Conservation (phyloP, 192 early-diverging fungal species). For the Rhizoclosmatium globosum region DNA sequence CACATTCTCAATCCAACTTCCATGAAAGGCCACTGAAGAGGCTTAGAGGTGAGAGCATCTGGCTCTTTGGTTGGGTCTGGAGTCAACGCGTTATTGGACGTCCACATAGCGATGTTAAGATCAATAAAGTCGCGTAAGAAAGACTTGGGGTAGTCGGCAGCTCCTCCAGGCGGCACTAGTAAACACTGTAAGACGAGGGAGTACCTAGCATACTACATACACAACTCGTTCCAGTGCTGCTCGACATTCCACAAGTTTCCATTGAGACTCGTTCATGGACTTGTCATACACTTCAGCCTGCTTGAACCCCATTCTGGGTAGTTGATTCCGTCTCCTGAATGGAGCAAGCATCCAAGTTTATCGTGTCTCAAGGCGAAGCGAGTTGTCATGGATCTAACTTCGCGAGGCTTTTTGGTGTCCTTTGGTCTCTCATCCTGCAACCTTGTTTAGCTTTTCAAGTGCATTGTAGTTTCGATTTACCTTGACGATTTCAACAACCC, state of each 20-base stretch:
- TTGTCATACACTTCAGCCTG: constrained; percentile 91
- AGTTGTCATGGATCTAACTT: constrained; percentile 79
- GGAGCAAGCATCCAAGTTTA: constrained; percentile 76
- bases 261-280: constrained; percentile 50
- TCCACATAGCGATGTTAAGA: constrained; percentile 95
- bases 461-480: constrained; percentile 37
- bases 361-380: constrained; percentile 82
- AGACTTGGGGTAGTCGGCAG: constrained; percentile 68
- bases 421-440: constrained; percentile 2
- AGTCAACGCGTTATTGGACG: constrained; percentile 92
- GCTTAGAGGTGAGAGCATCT: constrained; percentile 79
- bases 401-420: constrained; percentile 16
- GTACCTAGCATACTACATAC: constrained; percentile 46
- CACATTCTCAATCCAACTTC: constrained; percentile 94
- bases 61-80: constrained; percentile 92
- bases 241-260: constrained; percentile 95
- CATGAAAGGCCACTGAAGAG: constrained; percentile 90
- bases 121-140: constrained; percentile 88
- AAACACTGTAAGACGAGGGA: constrained; percentile 18
- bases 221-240: constrained; percentile 77
- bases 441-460: neutral
- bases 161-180: constrained; percentile 77
- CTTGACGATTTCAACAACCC: constrained; percentile 85
- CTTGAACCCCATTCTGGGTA: constrained; percentile 96
- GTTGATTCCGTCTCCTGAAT: constrained; percentile 67